Evolutionary conservation across 2,329 filamentous ascomycete genomes (phyloP), one percentile per base, ranked within the genome.

Genomic region (Trichoderma endophyticum): DNA sequence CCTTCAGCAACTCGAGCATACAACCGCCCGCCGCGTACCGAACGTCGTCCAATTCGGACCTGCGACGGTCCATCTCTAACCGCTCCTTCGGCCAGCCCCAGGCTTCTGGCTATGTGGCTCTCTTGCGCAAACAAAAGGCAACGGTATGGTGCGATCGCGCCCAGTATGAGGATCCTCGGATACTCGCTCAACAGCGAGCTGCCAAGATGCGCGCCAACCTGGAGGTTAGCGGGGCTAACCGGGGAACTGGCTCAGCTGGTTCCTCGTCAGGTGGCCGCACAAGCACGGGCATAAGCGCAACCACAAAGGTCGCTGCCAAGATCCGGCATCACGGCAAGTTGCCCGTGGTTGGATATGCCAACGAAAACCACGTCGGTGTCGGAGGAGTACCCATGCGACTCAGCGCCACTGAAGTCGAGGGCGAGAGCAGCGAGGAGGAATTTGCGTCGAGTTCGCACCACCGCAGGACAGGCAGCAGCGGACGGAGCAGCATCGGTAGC

Each of bases 121-220:
- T 98, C n/a, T 91, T 99, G 83, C 90, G 96, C 74, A 95, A 95
- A 81, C 96, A 99, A 83, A 98, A 98, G 81, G 96, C 94, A 36
- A 99, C 96, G 0, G 96, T 99, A 5, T 99, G 96, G 96, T 98
- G 95, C 84, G 96, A 98, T 80, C 92, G 95, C 69, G 89, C 95
- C 11, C 96, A 99, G 81, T 91, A 93, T 74, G 94, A 98, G 82
- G 96, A 99, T 80, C 93, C 95, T 0, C 89, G 94, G 65, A 84
- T 96, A 71, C 84, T 92, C 4, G 94, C 94, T 32, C 92, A 95
- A 78, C 94, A 97, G 81, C 89, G 93, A 72, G 92, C 93, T 48
- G 96, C 95, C 72, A 97, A 96, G 85, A 90, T 93, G 84, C 88
- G 94, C 63, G 96, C 96, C 14, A 91, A 91, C 71, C 90, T 92